phyloP scores from a whole-genome alignment of 2,329 filamentous ascomycete species.

The Hypoxylon sp. region DNA sequence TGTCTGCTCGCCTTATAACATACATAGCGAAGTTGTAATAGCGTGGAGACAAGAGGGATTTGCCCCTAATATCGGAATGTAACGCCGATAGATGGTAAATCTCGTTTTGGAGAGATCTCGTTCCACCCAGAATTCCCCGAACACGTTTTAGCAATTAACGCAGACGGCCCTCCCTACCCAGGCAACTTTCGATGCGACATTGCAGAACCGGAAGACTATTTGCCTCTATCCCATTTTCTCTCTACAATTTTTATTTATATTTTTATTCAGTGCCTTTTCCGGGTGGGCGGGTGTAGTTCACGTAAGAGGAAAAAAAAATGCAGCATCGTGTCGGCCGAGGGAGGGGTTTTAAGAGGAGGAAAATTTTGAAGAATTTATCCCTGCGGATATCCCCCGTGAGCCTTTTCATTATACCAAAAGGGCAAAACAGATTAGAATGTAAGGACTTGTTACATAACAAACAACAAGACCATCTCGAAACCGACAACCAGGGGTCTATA shows the following conservation, averaged over 20 bases:
- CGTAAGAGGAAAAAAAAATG: constrained; percentile 10
- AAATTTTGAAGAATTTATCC: constrained; percentile 14
- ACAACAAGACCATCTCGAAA: constrained; percentile 20
- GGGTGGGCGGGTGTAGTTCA: constrained; percentile 25
- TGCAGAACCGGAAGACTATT: constrained; percentile 21
- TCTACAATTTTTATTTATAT: not conserved
- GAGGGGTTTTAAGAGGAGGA: constrained; percentile 17
- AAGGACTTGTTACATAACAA: constrained; percentile 31
- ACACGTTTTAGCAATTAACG: constrained; percentile 45
- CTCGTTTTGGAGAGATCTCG: constrained; percentile 46
- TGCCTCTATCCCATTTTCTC: constrained; percentile 14
- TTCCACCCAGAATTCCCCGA: constrained; percentile 47
- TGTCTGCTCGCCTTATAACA: constrained; percentile 32
- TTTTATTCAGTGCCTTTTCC: constrained; percentile 13
- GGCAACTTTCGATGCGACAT: constrained; percentile 39
- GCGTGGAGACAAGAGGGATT: constrained; percentile 43
- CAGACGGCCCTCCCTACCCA: constrained; percentile 41
- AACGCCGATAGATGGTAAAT: constrained; percentile 47
- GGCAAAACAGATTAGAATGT: constrained; percentile 18
- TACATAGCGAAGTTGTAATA: constrained; percentile 39
- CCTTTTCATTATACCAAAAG: constrained; percentile 25
- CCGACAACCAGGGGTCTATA: constrained; percentile 12
- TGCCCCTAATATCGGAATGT: constrained; percentile 46
- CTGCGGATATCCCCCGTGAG: constrained; percentile 3
- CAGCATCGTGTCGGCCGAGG: constrained; percentile 14